A percentile compares a stretch with the other conserved stretches of the same genome.
Evolutionary conservation across 2,329 filamentous ascomycete genomes (phyloP).

Genomic region (Penicillium sp.): DNA sequence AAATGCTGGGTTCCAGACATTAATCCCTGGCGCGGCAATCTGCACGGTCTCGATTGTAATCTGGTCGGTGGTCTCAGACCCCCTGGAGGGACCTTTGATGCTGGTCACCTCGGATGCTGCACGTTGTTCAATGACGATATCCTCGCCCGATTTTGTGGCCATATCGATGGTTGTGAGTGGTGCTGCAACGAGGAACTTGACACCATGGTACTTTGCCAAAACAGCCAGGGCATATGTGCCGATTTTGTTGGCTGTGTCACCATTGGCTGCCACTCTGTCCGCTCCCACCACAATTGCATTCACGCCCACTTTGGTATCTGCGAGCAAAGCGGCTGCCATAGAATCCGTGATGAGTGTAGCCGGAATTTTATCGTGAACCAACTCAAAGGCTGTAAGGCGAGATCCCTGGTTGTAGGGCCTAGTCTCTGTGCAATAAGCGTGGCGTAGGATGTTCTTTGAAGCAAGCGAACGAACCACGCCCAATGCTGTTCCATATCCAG

Average conservation of each 20-base stretch:
- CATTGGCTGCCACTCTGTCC: slow-evolving; percentile 91
- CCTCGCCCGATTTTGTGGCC: slow-evolving; percentile 69
- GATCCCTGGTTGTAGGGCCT: slow-evolving; percentile 97
- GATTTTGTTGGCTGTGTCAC: slow-evolving; percentile 98
- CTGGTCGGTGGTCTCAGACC: slow-evolving; percentile 51
- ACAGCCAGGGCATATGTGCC: slow-evolving; percentile 92
- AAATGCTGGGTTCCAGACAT: slow-evolving; percentile 95
- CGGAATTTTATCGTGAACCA: slow-evolving; percentile 90
- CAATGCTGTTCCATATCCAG: slow-evolving; percentile 93
- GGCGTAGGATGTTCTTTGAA: slow-evolving; percentile 63
- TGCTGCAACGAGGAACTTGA: slow-evolving; percentile 93
- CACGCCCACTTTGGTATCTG: slow-evolving; percentile 60
- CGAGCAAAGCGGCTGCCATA: slow-evolving; percentile 87
- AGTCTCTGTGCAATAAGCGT: slow-evolving; percentile 95
- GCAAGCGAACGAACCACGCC: slow-evolving; percentile 88
- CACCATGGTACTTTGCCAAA: slow-evolving; percentile 79
- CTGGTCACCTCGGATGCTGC: slow-evolving; percentile 77
- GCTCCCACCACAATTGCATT: slow-evolving; percentile 89
- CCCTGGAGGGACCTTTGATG: slow-evolving; percentile 72
- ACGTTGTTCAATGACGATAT: slow-evolving; percentile 89
- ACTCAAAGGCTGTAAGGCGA: slow-evolving; percentile 88
- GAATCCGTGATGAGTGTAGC: slow-evolving; percentile 92
- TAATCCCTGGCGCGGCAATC: slow-evolving; percentile 72
- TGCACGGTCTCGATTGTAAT: slow-evolving; percentile 62
- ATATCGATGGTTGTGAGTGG: slow-evolving; percentile 93